Conservation (phyloP, 2,329 filamentous ascomycete genomes). For the Xylariaceae sp. region DNA sequence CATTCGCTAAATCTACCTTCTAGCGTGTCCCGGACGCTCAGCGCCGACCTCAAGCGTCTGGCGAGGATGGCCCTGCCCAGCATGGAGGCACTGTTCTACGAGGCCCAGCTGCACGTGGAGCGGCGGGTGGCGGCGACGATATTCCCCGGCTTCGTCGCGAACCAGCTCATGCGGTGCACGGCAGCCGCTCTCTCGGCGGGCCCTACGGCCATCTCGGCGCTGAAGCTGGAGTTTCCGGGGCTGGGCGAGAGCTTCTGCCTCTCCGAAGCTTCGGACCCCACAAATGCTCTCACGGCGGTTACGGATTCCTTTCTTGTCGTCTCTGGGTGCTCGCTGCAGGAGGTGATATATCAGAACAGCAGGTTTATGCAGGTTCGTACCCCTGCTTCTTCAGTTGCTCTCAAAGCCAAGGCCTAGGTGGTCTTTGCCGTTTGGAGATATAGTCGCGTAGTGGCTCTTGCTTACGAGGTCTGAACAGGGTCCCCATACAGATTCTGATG, state of each 20-base stretch:
- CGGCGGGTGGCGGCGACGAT: constrained; percentile 35
- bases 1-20: constrained; percentile 35
- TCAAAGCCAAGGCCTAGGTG: too few relatives aligned
- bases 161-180: constrained; percentile 41
- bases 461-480: too few relatives aligned
- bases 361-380: constrained; percentile 43
- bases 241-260: constrained; percentile 53
- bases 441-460: too few relatives aligned
- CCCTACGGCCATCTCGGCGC: constrained; percentile 20
- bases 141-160: constrained; percentile 45
- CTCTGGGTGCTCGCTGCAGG: constrained; percentile 39
- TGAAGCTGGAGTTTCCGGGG: constrained; percentile 37
- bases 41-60: constrained; percentile 38
- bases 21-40: constrained; percentile 32
- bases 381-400: too few relatives aligned
- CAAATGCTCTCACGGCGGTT: constrained; percentile 42
- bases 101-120: constrained; percentile 37
- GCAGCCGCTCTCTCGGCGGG: constrained; percentile 27
- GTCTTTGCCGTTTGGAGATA: too few relatives aligned
- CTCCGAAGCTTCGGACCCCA: constrained; percentile 48
- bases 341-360: constrained; percentile 42
- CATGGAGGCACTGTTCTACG: constrained; percentile 36
- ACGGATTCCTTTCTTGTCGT: constrained; percentile 46
- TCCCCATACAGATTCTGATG: constrained; percentile 33
- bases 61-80: constrained; percentile 36